Conservation (phyloP, 805 yeast species). For the Alloascoidea hylecoeti region DNA sequence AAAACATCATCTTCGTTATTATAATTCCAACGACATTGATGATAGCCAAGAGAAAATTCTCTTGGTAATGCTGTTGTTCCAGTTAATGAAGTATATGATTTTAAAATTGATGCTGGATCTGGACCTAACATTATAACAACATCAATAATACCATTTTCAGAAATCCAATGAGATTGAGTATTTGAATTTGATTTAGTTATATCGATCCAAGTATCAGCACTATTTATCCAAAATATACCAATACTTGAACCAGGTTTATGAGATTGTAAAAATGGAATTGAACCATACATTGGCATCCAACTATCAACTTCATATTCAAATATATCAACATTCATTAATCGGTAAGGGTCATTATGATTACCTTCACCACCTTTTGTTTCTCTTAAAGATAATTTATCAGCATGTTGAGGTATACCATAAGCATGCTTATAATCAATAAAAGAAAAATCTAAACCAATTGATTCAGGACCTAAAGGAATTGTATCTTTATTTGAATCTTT, state of each 20-base stretch:
- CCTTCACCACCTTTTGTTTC: constrained; percentile 36
- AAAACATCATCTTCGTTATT: constrained; percentile 78
- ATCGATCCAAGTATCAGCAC: constrained; percentile 88
- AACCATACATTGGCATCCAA: constrained; percentile 86
- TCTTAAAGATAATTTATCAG: constrained; percentile 61
- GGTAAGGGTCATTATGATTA: constrained; percentile 50
- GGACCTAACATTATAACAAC: constrained; percentile 51
- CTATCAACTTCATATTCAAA: constrained; percentile 84
- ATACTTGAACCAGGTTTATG: constrained; percentile 39
- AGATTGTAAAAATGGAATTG: constrained; percentile 80
- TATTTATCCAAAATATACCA: constrained; percentile 85
- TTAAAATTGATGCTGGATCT: constrained; percentile 38
- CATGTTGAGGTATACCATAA: constrained; percentile 96
- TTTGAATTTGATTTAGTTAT: constrained; percentile 26
- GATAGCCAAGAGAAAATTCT: constrained; percentile 73
- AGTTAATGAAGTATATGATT: constrained; percentile 51
- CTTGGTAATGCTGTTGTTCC: constrained; percentile 70
- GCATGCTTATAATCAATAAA: constrained; percentile 48
- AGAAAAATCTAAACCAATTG: constrained; percentile 66
- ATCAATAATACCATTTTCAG: constrained; percentile 81
- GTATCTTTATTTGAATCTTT: constrained; percentile 49
- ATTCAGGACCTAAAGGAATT: constrained; percentile 77
- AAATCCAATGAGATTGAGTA: constrained; percentile 76
- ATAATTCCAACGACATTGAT: constrained; percentile 97
- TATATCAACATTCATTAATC: constrained; percentile 86